phyloP scores from a whole-genome alignment of 1,284 basidiomycete species.

The Fistulina hepatica region DNA sequence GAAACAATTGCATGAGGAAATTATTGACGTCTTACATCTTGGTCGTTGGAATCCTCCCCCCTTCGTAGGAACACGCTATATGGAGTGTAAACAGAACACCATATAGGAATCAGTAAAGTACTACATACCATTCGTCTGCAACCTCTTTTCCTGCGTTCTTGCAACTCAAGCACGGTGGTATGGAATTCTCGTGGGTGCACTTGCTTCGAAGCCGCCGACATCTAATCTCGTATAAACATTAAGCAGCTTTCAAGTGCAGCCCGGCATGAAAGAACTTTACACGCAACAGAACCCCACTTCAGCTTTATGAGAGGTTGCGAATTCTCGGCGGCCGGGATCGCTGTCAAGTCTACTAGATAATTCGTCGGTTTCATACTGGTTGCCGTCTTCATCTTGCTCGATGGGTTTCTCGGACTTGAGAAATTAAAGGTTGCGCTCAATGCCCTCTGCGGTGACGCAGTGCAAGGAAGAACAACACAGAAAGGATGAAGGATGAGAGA shows the following conservation, averaged over 20 bases:
- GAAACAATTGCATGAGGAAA: background rate
- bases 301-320: conserved; percentile 1
- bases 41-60: background rate
- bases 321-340: too few relatives aligned
- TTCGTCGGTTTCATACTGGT: conserved; percentile 65
- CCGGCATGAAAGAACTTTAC: background rate
- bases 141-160: background rate
- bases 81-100: background rate
- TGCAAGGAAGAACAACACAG: too few relatives aligned
- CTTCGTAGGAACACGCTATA: background rate
- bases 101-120: background rate
- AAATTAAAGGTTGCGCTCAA: conserved; percentile 90
- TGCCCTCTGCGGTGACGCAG: conserved; percentile 73
- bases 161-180: background rate
- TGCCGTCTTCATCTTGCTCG: conserved; percentile 47
- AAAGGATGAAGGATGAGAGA: too few relatives aligned
- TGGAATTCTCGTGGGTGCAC: background rate
- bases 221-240: background rate
- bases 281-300: background rate
- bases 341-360: too few relatives aligned
- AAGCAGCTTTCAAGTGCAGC: background rate
- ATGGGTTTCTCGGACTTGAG: conserved; percentile 65
- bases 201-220: background rate
- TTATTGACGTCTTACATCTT: background rate
- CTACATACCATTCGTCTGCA: background rate